phyloP scores from a whole-genome alignment of 108 stramenopile genomes.

The Thalassiosira profunda region DNA sequence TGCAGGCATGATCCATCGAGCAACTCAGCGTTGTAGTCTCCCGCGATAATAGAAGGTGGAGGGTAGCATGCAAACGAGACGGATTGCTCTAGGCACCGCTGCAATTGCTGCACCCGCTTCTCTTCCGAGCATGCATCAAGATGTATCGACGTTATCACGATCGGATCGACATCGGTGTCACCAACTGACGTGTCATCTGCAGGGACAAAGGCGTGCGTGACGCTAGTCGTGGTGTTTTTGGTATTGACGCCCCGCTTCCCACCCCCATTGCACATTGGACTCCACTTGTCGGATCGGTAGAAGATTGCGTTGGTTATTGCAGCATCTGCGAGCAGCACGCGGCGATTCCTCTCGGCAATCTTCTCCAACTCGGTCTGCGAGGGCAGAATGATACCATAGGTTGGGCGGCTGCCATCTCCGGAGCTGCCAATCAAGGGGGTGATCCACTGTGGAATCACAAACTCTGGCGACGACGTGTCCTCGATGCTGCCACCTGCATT shows the following conservation, averaged over 20 bases:
- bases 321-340: constrained; percentile 45
- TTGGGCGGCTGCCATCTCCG: not conserved
- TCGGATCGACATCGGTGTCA: constrained; percentile 18
- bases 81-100: constrained; percentile 31
- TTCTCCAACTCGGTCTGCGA: constrained; percentile 39
- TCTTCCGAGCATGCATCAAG: constrained; percentile 53
- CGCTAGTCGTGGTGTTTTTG: constrained; percentile 36
- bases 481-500: constrained; percentile 9
- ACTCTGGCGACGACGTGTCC: not conserved
- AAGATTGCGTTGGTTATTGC: constrained; percentile 58
- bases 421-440: constrained; percentile 5
- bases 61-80: not conserved
- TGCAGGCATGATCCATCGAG: constrained; percentile 43
- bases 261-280: not conserved
- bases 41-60: constrained; percentile 50
- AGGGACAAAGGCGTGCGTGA: constrained; percentile 30
- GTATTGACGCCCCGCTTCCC: not conserved
- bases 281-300: constrained; percentile 33
- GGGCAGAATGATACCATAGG: constrained; percentile 41
- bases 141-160: constrained; percentile 56
- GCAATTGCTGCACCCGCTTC: constrained; percentile 46
- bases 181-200: not conserved
- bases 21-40: constrained; percentile 60
- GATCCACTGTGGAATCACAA: constrained; percentile 51
- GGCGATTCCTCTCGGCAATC: constrained; percentile 52